A percentile compares a stretch with the other conserved stretches of the same genome.
phyloP scores from a whole-genome alignment of 2,329 filamentous ascomycete genomes.

The Curvularia sp. region DNA sequence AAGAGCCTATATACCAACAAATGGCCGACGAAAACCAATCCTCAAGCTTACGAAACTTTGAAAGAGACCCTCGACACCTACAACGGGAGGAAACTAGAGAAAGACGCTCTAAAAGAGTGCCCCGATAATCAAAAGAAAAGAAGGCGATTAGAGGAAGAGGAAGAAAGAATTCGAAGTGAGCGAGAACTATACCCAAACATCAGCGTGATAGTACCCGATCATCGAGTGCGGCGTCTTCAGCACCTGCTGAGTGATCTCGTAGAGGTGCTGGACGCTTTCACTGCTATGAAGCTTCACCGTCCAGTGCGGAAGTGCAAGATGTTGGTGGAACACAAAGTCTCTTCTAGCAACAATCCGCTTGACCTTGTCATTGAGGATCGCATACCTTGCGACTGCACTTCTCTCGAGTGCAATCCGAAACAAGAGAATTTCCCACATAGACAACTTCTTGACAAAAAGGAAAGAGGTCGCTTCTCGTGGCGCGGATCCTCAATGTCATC shows the following conservation, averaged over 20 bases:
- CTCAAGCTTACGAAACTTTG: slow-evolving; percentile 3
- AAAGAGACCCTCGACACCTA: background rate
- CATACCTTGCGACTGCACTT: slow-evolving; percentile 1
- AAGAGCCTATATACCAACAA: slow-evolving; percentile 7
- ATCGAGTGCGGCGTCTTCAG: slow-evolving; percentile 15
- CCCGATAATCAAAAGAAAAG: background rate
- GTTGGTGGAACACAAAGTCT: background rate
- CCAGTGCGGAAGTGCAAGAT: slow-evolving; percentile 9
- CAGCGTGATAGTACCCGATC: slow-evolving; percentile 16
- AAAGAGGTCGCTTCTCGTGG: no score
- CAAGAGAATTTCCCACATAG: background rate
- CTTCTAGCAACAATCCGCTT: background rate
- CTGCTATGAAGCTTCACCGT: slow-evolving; percentile 14
- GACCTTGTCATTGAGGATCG: background rate
- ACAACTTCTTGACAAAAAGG: background rate
- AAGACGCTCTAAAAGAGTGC: background rate
- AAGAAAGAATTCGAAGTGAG: background rate
- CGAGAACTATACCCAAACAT: slow-evolving; percentile 4
- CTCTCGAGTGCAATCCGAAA: background rate
- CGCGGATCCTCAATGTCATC: no score
- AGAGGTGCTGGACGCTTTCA: slow-evolving; percentile 4
- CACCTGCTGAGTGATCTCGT: slow-evolving; percentile 16
- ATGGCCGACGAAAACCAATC: slow-evolving; percentile 4
- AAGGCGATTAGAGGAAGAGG: background rate
- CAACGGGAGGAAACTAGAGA: background rate